Conservation (phyloP, 2,329 filamentous ascomycete species). For the Ambrosiella beaveri region DNA sequence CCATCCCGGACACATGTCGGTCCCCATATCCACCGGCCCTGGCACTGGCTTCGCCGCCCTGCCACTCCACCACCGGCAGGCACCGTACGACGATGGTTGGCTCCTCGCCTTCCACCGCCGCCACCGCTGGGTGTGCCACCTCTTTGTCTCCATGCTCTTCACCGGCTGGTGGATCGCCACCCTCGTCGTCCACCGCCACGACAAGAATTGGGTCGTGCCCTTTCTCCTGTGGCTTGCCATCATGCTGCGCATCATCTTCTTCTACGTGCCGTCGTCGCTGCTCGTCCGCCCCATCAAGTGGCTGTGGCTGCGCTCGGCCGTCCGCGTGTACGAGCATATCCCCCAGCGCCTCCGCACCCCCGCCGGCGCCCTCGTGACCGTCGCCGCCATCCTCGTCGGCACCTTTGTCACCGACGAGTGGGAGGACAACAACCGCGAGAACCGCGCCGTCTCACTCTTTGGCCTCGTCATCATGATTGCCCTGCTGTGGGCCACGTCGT, state of each 20-base stretch:
- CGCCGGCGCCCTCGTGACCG: conserved; percentile 42
- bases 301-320: conserved; percentile 49
- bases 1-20: neutral
- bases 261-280: conserved; percentile 52
- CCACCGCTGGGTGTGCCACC: conserved; percentile 29
- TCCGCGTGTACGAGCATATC: conserved; percentile 40
- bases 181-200: conserved; percentile 51
- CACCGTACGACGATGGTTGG: conserved; percentile 16
- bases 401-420: conserved; percentile 56
- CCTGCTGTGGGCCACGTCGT: conserved; percentile 53
- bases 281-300: conserved; percentile 49
- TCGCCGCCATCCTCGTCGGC: conserved; percentile 60
- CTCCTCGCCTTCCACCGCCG: conserved; percentile 24
- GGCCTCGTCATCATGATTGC: conserved; percentile 57
- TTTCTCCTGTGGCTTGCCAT: conserved; percentile 68
- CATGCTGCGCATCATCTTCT: conserved; percentile 54
- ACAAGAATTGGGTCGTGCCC: conserved; percentile 67
- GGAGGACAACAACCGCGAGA: conserved; percentile 58
- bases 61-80: neutral
- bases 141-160: conserved; percentile 27
- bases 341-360: conserved; percentile 39
- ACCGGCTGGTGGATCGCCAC: conserved; percentile 61
- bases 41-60: too few relatives aligned
- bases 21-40: neutral
- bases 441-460: conserved; percentile 66